phyloP scores from a whole-genome alignment of 1,284 basidiomycete species.

The Schizopora paradoxa region DNA sequence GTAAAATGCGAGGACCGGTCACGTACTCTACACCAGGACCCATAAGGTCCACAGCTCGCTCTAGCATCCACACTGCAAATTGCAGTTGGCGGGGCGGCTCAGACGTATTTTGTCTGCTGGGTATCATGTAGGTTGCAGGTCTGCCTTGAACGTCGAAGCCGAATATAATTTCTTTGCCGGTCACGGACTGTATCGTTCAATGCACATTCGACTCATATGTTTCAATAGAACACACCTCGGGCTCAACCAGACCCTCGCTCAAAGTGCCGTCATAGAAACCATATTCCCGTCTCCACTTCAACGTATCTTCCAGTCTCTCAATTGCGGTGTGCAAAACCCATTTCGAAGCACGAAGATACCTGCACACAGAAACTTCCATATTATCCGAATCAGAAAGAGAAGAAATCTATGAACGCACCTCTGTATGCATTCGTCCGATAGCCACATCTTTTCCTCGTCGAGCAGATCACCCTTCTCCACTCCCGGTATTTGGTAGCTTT shows the following conservation, averaged over 20 bases:
- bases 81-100: slow-evolving; percentile 70
- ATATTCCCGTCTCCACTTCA: slow-evolving; percentile 71
- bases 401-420: too few species aligned
- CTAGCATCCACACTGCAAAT: slow-evolving; percentile 70
- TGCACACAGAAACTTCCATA: slow-evolving; percentile 25
- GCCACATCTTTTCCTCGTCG: slow-evolving; percentile 72
- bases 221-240: slow-evolving; percentile 45
- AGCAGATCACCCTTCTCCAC: slow-evolving; percentile 42
- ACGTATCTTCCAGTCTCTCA: slow-evolving; percentile 58
- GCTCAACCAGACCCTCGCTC: slow-evolving; percentile 56
- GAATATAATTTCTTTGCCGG: slow-evolving; percentile 69
- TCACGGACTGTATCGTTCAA: slow-evolving; percentile 44
- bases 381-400: too few species aligned
- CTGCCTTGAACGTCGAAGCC: slow-evolving; percentile 68
- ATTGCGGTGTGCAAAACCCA: slow-evolving; percentile 56
- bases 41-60: slow-evolving; percentile 69
- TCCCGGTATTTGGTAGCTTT: slow-evolving; percentile 48
- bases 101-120: slow-evolving; percentile 81
- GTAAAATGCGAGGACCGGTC: background rate
- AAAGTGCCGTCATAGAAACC: slow-evolving; percentile 53
- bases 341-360: slow-evolving; percentile 68
- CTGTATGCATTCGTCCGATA: slow-evolving; percentile 68
- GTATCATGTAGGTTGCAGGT: slow-evolving; percentile 76
- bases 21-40: slow-evolving; percentile 71
- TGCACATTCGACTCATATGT: background rate